phyloP scores from a whole-genome alignment of 371 early-diverging fungal species.

The Chytridiales sp. region DNA sequence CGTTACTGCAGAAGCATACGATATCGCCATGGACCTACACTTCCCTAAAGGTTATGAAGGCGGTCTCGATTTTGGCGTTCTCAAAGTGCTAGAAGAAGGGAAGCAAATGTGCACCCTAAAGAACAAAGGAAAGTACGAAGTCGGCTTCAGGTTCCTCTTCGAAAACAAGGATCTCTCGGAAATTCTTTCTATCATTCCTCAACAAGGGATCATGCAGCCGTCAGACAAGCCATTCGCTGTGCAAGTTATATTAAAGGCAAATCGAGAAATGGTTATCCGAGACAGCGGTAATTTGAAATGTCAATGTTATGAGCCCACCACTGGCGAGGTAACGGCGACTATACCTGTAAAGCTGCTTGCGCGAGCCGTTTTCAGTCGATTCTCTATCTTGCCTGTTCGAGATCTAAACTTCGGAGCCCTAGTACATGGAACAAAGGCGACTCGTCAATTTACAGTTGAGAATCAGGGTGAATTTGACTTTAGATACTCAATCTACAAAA shows the following conservation, averaged over 20 bases:
- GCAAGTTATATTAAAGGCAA: conserved; percentile 49
- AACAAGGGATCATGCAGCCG: conserved; percentile 53
- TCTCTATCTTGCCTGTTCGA: conserved; percentile 47
- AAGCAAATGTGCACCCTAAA: conserved; percentile 53
- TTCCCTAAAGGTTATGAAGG: conserved; percentile 60
- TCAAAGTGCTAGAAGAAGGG: conserved; percentile 56
- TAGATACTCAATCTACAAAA: conserved; percentile 51
- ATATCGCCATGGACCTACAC: conserved; percentile 57
- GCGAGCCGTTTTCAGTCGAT: conserved; percentile 54
- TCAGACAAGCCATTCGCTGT: conserved; percentile 57
- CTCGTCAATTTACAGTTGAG: conserved; percentile 53
- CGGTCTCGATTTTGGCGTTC: conserved; percentile 56
- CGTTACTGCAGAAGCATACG: conserved; percentile 60
- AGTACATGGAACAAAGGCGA: conserved; percentile 50
- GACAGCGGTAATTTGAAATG: conserved; percentile 48
- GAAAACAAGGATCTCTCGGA: conserved; percentile 46
- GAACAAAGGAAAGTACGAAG: conserved; percentile 62
- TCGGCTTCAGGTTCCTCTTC: conserved; percentile 52
- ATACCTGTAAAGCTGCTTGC: conserved; percentile 53
- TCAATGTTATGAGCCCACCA: conserved; percentile 51
- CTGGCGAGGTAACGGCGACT: conserved; percentile 50
- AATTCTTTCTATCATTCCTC: conserved; percentile 46
- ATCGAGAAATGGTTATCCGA: conserved; percentile 39
- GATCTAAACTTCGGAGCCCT: conserved; percentile 61
- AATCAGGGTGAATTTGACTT: conserved; percentile 63